These are phyloP conservation scores for Cetradonia linearis DNA, from an alignment of 495 filamentous ascomycete genomes.

Conservation along the genomic window DNA sequence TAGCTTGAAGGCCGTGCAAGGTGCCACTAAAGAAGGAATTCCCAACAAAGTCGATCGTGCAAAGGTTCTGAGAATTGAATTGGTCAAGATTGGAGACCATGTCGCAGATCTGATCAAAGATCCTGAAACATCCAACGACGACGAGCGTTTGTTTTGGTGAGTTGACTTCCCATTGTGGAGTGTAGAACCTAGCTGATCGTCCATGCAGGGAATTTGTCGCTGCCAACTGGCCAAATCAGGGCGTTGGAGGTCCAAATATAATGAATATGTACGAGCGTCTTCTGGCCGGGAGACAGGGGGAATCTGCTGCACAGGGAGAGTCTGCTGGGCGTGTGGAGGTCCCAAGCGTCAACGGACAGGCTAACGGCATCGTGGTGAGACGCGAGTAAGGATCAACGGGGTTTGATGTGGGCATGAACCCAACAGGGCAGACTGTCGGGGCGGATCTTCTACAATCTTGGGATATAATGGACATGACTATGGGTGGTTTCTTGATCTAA, in stretches of 20 bases:
- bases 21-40: conserved; percentile 54
- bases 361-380: conserved; percentile 11
- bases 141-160: conserved; percentile 41
- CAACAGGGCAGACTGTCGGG: background rate
- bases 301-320: background rate
- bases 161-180: conserved; percentile 15
- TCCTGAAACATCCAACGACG: conserved; percentile 13
- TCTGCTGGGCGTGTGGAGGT: conserved; percentile 1
- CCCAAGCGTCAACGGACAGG: conserved; percentile 11
- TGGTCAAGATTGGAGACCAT: conserved; percentile 42
- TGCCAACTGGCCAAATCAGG: conserved; percentile 43
- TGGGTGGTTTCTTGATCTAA: conserved; percentile 8
- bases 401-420: background rate
- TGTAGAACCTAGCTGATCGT: background rate
- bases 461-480: background rate
- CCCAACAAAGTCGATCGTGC: conserved; percentile 50
- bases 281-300: conserved; percentile 11
- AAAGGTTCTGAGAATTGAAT: conserved; percentile 38
- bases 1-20: conserved; percentile 46
- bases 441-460: background rate
- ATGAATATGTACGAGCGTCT: conserved; percentile 43
- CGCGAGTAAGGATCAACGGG: background rate
- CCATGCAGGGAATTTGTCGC: conserved; percentile 38
- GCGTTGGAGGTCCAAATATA: conserved; percentile 36
- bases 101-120: conserved; percentile 33